These are phyloP conservation scores for Mortierella claussenii DNA, from an alignment of 192 early-diverging fungal genomes.

Conservation along the genomic window DNA sequence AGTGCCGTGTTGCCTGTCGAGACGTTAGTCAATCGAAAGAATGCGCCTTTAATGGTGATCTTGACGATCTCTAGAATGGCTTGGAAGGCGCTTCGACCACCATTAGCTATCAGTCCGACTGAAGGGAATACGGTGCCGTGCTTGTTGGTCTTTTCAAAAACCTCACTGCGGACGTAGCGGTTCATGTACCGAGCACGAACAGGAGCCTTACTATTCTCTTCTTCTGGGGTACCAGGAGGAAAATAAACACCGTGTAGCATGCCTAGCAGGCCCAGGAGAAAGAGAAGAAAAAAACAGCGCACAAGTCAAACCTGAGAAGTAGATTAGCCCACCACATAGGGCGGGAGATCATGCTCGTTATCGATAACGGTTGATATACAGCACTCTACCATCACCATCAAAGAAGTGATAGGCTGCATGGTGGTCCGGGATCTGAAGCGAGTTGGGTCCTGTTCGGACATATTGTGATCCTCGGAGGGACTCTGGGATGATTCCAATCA, in stretches of 20 bases:
- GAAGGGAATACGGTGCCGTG: slow-evolving; percentile 7
- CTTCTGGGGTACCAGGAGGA: slow-evolving; percentile 1
- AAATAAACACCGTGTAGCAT: slow-evolving; percentile 44
- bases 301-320: too few relatives aligned
- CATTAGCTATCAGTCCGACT: slow-evolving; percentile 8
- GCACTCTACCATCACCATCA: slow-evolving; percentile 24
- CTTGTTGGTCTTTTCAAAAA: slow-evolving; percentile 20
- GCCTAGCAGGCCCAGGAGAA: too few relatives aligned
- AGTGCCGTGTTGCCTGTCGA: slow-evolving; percentile 32
- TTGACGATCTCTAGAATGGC: not conserved
- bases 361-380: too few relatives aligned
- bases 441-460: slow-evolving; percentile 40
- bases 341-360: too few relatives aligned
- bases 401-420: slow-evolving; percentile 21
- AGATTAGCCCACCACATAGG: too few relatives aligned
- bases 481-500: slow-evolving; percentile 29
- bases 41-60: slow-evolving; percentile 14
- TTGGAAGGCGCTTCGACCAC: not conserved
- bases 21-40: slow-evolving; percentile 1
- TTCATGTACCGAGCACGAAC: slow-evolving; percentile 43
- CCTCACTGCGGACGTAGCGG: slow-evolving; percentile 28
- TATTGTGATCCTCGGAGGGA: slow-evolving; percentile 31
- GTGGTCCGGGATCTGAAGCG: slow-evolving; percentile 15
- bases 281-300: too few relatives aligned
- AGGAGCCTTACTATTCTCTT: not conserved